Conservation (phyloP, 1,139 yeast genomes). For the Torulaspora globosa region DNA sequence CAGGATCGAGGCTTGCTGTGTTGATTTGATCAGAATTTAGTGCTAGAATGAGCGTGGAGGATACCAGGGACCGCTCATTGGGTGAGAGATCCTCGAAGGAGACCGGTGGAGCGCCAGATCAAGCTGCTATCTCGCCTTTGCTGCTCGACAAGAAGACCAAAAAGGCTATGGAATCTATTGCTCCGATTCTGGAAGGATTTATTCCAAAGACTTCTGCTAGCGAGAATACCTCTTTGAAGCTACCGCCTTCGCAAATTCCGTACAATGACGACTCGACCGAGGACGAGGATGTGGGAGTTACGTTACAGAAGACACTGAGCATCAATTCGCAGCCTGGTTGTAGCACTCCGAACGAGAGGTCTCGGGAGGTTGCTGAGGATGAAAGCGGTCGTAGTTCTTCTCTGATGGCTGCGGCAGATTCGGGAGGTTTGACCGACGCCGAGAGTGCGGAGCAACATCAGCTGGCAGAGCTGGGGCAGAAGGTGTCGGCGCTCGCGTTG, state of each 20-base stretch:
- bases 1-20: not conserved
- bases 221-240: slow-evolving; percentile 43
- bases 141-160: slow-evolving; percentile 37
- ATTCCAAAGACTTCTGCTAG: slow-evolving; percentile 67
- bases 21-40: not conserved
- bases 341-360: slow-evolving; percentile 14
- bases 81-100: not conserved
- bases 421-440: slow-evolving; percentile 5
- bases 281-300: slow-evolving; percentile 28
- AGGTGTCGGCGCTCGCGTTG: slow-evolving; percentile 2
- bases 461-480: slow-evolving; percentile 9
- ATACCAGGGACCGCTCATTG: not conserved
- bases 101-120: slow-evolving; percentile 8
- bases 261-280: slow-evolving; percentile 20
- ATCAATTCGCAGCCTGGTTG: slow-evolving; percentile 20
- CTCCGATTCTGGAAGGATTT: slow-evolving; percentile 69
- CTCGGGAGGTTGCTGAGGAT: slow-evolving; percentile 15
- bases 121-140: slow-evolving; percentile 35
- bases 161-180: slow-evolving; percentile 71
- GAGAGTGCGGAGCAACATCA: slow-evolving; percentile 10
- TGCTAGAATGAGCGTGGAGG: not conserved
- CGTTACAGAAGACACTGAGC: slow-evolving; percentile 29
- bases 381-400: slow-evolving; percentile 9
- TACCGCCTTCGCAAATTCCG: slow-evolving; percentile 38
- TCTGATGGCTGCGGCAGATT: slow-evolving; percentile 3